Evolutionary conservation across 1,139 yeast genomes (phyloP), one percentile per base, ranked within the genome.

Genomic region (Lodderomyces parapsilosis): DNA sequence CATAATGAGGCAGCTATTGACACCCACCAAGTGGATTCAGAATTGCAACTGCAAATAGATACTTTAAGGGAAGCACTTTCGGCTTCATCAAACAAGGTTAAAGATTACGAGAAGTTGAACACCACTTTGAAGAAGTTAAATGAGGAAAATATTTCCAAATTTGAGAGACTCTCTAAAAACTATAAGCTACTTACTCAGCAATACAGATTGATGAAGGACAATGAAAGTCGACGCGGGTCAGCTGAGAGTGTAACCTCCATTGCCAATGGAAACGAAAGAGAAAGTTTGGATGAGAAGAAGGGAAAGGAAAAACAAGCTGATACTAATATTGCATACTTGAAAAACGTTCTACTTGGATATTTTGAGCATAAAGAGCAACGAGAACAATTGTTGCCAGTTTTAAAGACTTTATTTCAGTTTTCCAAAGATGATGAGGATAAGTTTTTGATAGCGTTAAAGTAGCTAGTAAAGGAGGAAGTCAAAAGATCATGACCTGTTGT

Each of bases 351-450:
- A 15, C 66, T 93, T 7, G 97, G 97, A 1, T 93, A 86, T 60
- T 65, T 93, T 49, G 97, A 91, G 57, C 96, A 88, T 57, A 86
- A 78, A 55, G 98, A 91, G n/a, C 97, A 91, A 62, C 73, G 98
- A 43, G 81, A 76, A 28, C 88, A 83, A 59, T 72, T 93, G 41
- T 67, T 93, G 33, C 97, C 98, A 0, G 98, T 93, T 5, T 73
- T 93, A 24, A 78, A 91, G 43, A 82, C 88, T 47, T 65, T 93
- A 40, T 73, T 93, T 48, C 80, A 82, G 45, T 69, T 93, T 56
- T 78, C 74, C 40, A 78, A 75, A 40, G 79, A 75, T 7, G 98
- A 93, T 50, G 94, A 86, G 60, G 78, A 75, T 52, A 77, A 88
- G 55, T 71, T 91, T 27, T 58, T 86, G 55, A 62, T 71, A 36